These are phyloP conservation scores for Alternaria burnsii DNA, from an alignment of 2,329 filamentous ascomycete species.

Conservation along the genomic window DNA sequence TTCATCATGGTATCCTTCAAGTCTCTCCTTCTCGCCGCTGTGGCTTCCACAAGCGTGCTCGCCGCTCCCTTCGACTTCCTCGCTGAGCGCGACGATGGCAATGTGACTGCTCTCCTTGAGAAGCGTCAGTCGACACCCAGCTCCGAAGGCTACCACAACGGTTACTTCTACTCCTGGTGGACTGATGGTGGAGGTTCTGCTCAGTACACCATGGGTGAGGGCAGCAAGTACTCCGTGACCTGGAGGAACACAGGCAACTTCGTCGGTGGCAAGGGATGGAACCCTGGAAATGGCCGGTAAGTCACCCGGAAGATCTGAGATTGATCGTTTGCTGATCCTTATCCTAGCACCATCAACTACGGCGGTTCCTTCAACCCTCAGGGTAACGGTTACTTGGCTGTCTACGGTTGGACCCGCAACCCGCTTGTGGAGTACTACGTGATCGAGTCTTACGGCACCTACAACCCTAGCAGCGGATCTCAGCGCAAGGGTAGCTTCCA, in stretches of 20 bases:
- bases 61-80: slow-evolving; percentile 31
- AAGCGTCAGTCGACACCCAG: slow-evolving; percentile 50
- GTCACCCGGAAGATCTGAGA: not conserved
- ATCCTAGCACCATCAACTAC: slow-evolving; percentile 27
- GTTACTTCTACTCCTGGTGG: slow-evolving; percentile 68
- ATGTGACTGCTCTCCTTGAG: slow-evolving; percentile 27
- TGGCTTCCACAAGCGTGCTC: slow-evolving; percentile 24
- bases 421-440: slow-evolving; percentile 67
- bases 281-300: slow-evolving; percentile 58
- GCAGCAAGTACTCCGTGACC: slow-evolving; percentile 31
- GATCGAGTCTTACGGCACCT: slow-evolving; percentile 60
- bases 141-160: slow-evolving; percentile 55
- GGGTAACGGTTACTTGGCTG: slow-evolving; percentile 42
- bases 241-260: slow-evolving; percentile 37
- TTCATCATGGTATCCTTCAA: slow-evolving; percentile 36
- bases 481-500: slow-evolving; percentile 60
- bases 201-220: slow-evolving; percentile 33
- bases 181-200: slow-evolving; percentile 56
- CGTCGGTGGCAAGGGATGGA: slow-evolving; percentile 41
- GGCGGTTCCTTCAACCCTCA: slow-evolving; percentile 25
- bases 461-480: slow-evolving; percentile 55
- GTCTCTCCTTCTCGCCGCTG: slow-evolving; percentile 28
- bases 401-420: slow-evolving; percentile 65
- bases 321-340: not conserved
- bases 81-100: slow-evolving; percentile 30